A percentile compares a stretch with the other conserved stretches of the same genome.
Conservation (phyloP, 495 filamentous ascomycete species). For the Neurospora terricola region DNA sequence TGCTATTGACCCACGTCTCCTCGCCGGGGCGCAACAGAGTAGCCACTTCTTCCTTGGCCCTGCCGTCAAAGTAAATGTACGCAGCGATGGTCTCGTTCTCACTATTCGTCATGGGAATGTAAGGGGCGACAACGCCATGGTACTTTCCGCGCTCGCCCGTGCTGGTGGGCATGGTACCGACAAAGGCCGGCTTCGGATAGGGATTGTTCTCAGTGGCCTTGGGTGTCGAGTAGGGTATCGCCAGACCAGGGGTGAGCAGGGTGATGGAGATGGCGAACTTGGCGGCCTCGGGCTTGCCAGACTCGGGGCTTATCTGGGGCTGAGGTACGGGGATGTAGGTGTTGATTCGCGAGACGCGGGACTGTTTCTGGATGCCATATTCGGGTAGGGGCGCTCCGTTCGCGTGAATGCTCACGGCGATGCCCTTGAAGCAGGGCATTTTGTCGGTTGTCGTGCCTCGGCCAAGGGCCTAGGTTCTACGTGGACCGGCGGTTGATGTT, state of each 20-base stretch:
- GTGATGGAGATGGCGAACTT: constrained; percentile 97
- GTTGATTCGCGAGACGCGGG: constrained; percentile 80
- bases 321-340: constrained; percentile 94
- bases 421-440: constrained; percentile 98
- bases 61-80: constrained; percentile 97
- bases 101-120: constrained; percentile 78
- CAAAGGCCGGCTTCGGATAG: constrained; percentile 65
- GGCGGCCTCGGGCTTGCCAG: constrained; percentile 72
- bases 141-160: constrained; percentile 30
- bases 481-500: not conserved
- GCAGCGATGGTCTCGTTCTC: constrained; percentile 94
- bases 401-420: constrained; percentile 92
- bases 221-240: constrained; percentile 82
- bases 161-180: constrained; percentile 52
- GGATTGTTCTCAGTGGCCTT: constrained; percentile 63
- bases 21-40: constrained; percentile 87
- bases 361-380: constrained; percentile 90
- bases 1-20: constrained; percentile 97
- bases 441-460: constrained; percentile 5
- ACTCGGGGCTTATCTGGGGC: constrained; percentile 60
- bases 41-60: constrained; percentile 92
- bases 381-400: constrained; percentile 81
- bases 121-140: constrained; percentile 62
- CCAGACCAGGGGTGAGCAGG: constrained; percentile 75
- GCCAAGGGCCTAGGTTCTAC: not conserved